These are phyloP conservation scores for Starmerella ratchasimensis DNA, from an alignment of 805 yeast species.

Conservation along the genomic window DNA sequence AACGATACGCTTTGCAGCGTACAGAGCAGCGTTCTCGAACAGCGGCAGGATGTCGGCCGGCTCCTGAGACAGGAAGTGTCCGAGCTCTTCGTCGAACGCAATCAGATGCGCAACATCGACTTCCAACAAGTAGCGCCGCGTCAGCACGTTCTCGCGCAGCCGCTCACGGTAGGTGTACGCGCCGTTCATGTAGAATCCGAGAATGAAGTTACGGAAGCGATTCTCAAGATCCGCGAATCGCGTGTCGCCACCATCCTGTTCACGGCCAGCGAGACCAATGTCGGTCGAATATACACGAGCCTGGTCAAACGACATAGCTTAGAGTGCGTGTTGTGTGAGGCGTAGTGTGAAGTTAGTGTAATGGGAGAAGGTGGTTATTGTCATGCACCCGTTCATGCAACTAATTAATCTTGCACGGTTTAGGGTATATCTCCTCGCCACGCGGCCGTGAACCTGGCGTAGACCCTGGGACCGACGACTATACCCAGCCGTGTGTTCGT, in stretches of 20 bases:
- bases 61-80: constrained; percentile 68
- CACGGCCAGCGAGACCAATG: constrained; percentile 68
- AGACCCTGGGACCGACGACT: too few relatives aligned
- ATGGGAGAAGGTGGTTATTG: too few relatives aligned
- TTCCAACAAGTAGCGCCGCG: constrained; percentile 54
- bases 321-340: neutral
- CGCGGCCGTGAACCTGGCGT: too few relatives aligned
- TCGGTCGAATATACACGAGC: constrained; percentile 40
- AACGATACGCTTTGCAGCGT: constrained; percentile 62
- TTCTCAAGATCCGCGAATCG: constrained; percentile 25
- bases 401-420: too few relatives aligned
- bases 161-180: constrained; percentile 78
- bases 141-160: constrained; percentile 69
- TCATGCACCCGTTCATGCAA: too few relatives aligned
- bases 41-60: constrained; percentile 80
- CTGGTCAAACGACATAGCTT: constrained; percentile 29
- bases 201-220: constrained; percentile 57
- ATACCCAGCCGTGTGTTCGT: too few relatives aligned
- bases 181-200: constrained; percentile 73
- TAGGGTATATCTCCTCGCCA: too few relatives aligned
- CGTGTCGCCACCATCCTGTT: constrained; percentile 25
- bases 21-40: constrained; percentile 45
- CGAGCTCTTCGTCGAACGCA: constrained; percentile 76
- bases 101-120: constrained; percentile 77
- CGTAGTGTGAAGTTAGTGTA: too few relatives aligned